Conservation (phyloP, 352 stramenopile species). For the Pythium inflatum region DNA sequence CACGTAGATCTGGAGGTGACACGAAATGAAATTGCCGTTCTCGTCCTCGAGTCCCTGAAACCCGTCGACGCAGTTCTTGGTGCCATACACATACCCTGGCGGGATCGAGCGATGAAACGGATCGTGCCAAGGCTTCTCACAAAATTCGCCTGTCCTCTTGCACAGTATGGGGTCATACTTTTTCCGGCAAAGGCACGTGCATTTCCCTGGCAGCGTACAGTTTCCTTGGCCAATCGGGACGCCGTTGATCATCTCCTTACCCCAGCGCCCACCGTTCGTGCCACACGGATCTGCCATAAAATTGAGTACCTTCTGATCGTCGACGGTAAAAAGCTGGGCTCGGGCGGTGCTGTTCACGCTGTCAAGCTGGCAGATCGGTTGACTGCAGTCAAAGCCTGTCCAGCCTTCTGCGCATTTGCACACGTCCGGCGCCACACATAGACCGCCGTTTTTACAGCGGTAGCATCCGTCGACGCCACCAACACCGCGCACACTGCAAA, state of each 20-base stretch:
- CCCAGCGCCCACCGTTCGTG: constrained; percentile 72
- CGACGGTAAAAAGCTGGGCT: constrained; percentile 92
- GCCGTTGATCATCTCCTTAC: constrained; percentile 74
- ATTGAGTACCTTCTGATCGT: constrained; percentile 89
- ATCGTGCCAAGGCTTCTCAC: constrained; percentile 84
- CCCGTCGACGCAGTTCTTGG: constrained; percentile 88
- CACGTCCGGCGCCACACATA: constrained; percentile 89
- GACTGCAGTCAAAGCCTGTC: constrained; percentile 94
- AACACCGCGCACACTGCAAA: constrained; percentile 81
- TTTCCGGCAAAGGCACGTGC: constrained; percentile 91
- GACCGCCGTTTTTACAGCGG: constrained; percentile 93
- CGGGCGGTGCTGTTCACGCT: constrained; percentile 61
- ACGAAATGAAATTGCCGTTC: constrained; percentile 90
- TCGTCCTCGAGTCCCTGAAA: constrained; percentile 94
- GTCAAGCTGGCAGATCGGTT: constrained; percentile 87
- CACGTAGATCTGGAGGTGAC: constrained; percentile 95
- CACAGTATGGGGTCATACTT: constrained; percentile 75
- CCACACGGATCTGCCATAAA: constrained; percentile 96
- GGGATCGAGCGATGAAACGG: constrained; percentile 73
- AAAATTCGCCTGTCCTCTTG: constrained; percentile 72
- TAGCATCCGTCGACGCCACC: constrained; percentile 91
- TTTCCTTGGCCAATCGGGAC: constrained; percentile 88
- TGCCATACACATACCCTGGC: constrained; percentile 92
- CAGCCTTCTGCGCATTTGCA: constrained; percentile 93
- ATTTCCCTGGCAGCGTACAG: constrained; percentile 91